A percentile compares a stretch with the other conserved stretches of the same genome.
Conservation (phyloP, 495 filamentous ascomycete genomes). For the Penicillium cosmopolitanum region DNA sequence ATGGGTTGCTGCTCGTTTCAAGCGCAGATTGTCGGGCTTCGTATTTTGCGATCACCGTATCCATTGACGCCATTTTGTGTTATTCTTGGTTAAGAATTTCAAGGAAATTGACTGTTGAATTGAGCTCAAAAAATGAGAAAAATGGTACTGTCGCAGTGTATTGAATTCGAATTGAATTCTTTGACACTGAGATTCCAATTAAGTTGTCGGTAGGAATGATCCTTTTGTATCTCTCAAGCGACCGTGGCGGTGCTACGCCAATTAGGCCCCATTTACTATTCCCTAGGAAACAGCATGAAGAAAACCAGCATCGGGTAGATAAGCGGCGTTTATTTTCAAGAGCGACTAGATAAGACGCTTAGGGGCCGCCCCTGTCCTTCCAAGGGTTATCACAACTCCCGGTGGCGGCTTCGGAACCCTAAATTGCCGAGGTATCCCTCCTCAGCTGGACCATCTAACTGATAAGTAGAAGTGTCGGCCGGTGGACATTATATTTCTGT, state of each 20-base stretch:
- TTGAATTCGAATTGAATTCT: neutral
- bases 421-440: neutral
- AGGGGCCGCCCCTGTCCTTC: neutral
- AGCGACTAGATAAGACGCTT: constrained; percentile 2
- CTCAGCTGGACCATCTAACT: neutral
- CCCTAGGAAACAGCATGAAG: neutral
- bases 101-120: neutral
- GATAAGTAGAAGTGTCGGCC: neutral
- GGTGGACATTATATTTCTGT: neutral
- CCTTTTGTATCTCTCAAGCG: neutral
- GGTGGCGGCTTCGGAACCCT: neutral
- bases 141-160: too few species aligned
- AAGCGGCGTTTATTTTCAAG: neutral
- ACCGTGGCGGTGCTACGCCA: neutral
- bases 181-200: neutral
- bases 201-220: neutral
- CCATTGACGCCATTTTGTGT: constrained; percentile 35
- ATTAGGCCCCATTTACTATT: neutral
- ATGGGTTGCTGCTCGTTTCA: constrained; percentile 33
- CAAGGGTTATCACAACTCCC: neutral
- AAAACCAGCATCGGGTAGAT: neutral
- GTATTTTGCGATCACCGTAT: constrained; percentile 34
- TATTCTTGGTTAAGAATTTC: neutral
- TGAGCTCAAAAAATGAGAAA: neutral
- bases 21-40: constrained; percentile 28